phyloP scores from a whole-genome alignment of 2,329 filamentous ascomycete species.

The Alternaria dauci region DNA sequence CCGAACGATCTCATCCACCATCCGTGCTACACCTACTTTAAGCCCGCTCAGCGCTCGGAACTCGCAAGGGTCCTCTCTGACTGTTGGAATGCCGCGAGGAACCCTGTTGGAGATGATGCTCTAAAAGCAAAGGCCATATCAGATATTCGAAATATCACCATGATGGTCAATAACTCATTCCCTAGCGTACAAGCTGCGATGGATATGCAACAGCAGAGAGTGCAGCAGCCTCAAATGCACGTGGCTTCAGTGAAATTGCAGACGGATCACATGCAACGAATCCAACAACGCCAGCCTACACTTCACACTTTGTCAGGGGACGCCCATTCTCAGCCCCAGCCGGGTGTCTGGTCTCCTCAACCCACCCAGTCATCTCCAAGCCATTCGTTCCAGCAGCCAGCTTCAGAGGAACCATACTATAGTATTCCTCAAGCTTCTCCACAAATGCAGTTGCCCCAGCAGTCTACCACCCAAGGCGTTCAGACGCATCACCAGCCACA shows the following conservation, averaged over 20 bases:
- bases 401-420: neutral
- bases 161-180: neutral
- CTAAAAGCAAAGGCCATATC: neutral
- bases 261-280: neutral
- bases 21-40: neutral
- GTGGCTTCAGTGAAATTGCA: neutral
- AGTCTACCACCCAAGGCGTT: neutral
- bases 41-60: neutral
- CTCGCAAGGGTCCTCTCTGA: neutral
- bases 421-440: neutral
- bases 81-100: neutral
- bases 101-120: neutral
- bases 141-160: neutral
- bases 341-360: neutral
- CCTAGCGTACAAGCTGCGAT: neutral
- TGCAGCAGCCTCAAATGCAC: neutral
- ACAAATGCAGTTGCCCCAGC: neutral
- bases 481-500: neutral
- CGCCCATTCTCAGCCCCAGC: neutral
- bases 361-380: neutral
- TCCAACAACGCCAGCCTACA: neutral
- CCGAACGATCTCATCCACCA: conserved; percentile 5
- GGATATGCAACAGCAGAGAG: neutral
- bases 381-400: neutral
- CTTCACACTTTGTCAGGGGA: neutral